Evolutionary conservation across 1,284 basidiomycete species (phyloP).

Genomic region (Takashimella koratensis): DNA sequence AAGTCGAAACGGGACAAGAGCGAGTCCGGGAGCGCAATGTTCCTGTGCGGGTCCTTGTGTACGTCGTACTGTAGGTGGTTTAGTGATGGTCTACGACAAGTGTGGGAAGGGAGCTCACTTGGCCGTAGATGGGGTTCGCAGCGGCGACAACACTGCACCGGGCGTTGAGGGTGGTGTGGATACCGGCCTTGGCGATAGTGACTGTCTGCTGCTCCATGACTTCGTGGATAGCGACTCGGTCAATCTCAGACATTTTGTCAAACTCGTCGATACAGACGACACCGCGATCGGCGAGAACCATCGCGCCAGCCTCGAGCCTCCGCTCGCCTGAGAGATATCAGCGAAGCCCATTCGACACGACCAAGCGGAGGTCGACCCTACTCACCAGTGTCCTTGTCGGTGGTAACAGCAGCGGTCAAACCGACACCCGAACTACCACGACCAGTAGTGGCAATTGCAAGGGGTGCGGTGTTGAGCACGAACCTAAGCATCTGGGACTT

Average conservation of each 20-base stretch:
- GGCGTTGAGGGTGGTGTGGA: slow-evolving; percentile 96
- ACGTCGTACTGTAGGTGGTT: slow-evolving; percentile 80
- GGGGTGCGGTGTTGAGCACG: slow-evolving; percentile 90
- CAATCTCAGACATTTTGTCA: slow-evolving; percentile 99
- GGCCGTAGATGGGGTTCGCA: slow-evolving; percentile 98
- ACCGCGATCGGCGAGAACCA: slow-evolving; percentile 99
- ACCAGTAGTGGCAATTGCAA: slow-evolving; percentile 97
- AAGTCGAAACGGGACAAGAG: slow-evolving; percentile 98
- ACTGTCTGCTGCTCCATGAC: slow-evolving; percentile 99
- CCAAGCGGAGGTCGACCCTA: too few species aligned
- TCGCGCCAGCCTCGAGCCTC: slow-evolving; percentile 93
- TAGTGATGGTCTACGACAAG: background rate
- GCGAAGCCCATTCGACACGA: too few species aligned
- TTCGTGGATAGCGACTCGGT: slow-evolving; percentile 99
- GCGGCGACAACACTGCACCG: slow-evolving; percentile 97
- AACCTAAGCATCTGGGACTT: slow-evolving; percentile 97
- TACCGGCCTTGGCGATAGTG: slow-evolving; percentile 98
- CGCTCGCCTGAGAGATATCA: slow-evolving; percentile 63
- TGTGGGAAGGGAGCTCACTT: slow-evolving; percentile 55
- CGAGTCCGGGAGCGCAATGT: slow-evolving; percentile 97
- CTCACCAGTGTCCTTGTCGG: slow-evolving; percentile 83
- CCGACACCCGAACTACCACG: slow-evolving; percentile 96
- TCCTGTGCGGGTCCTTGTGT: slow-evolving; percentile 98
- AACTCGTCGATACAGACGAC: slow-evolving; percentile 99
- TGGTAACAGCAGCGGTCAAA: slow-evolving; percentile 98